A percentile compares a stretch with the other conserved stretches of the same genome.
Evolutionary conservation across 495 filamentous ascomycete genomes (phyloP).

Genomic region (Penicillium parvum): DNA sequence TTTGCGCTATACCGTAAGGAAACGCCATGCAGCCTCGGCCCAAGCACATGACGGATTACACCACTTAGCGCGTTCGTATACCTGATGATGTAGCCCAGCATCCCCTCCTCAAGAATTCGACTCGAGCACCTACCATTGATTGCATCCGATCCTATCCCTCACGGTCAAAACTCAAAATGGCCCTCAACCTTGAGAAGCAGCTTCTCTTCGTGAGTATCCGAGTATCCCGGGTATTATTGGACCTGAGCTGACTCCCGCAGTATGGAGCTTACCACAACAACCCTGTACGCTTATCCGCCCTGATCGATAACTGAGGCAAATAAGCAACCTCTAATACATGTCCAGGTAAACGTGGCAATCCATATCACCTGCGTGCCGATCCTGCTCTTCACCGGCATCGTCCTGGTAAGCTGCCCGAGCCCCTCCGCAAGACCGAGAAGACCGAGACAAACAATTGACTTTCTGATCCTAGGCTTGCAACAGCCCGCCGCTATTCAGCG

Average conservation of each 20-base stretch:
- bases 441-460: constrained; percentile 8
- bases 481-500: constrained; percentile 62
- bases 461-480: constrained; percentile 64
- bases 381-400: constrained; percentile 73
- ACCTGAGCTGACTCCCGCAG: constrained; percentile 44
- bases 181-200: constrained; percentile 74
- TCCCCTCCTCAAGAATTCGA: constrained; percentile 7
- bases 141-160: not conserved
- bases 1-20: constrained; percentile 2
- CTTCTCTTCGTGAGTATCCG: constrained; percentile 64
- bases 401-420: constrained; percentile 57
- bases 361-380: constrained; percentile 87
- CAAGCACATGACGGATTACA: constrained; percentile 24
- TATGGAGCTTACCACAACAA: constrained; percentile 96
- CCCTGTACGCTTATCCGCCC: constrained; percentile 60
- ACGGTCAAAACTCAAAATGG: constrained; percentile 46
- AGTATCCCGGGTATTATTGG: constrained; percentile 1
- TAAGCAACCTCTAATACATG: not conserved
- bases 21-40: constrained; percentile 18
- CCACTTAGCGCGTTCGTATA: constrained; percentile 17
- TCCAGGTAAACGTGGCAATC: constrained; percentile 75
- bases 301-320: not conserved
- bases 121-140: constrained; percentile 6
- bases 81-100: constrained; percentile 15
- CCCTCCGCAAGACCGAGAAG: not conserved